Evolutionary conservation across 192 early-diverging fungal species (phyloP), one percentile per base, ranked within the genome.

Genomic region (Linnemannia schmuckeri): DNA sequence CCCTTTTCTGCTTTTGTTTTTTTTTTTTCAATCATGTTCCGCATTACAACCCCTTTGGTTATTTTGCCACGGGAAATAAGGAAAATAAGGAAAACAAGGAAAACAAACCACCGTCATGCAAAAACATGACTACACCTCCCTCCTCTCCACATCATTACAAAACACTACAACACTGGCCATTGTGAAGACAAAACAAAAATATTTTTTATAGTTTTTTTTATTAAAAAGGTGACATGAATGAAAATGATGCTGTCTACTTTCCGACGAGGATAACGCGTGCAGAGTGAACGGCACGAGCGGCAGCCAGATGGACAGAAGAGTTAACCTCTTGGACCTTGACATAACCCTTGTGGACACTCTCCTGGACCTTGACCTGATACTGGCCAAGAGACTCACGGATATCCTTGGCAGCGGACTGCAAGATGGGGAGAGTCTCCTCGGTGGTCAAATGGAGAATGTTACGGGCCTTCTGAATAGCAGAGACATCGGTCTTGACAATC

Each of bases 391-490:
- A 79, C 61, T 87, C 87, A 74, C 86, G 90, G 33, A 93, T 61
- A 70, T 88, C 90, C 22, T 88, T 44, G 44, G 91, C 80, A 38
- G 91, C 90, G 12, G 49, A 73, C 44, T 89, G 83, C 22, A 93
- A 75, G 24, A 92, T 68, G 6, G 92, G 92, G 7, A 93, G 70
- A 20, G 90, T 90, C 61, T 92, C 86, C 27, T 90, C 88, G 30
- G 88, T 90, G 49, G 91, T 91, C 33, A 93, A 68, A 9, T 88
- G 69, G 13, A 93, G 54, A 38, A 93, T 88, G 73, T 91, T 90
- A 68, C 80, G 88, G 8, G 93, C 93, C 77, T 92, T 92, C 71
- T 93, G 89, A 42, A 91, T n/a, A 27, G 91, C 82, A 52, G 90
- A 72, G 17, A 89, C 79, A 38, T 93, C 90, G 6, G 68, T 78